Evolutionary conservation across 2,329 filamentous ascomycete genomes (phyloP), one percentile per base, ranked within the genome.

Genomic region (Metarhizium sp.): DNA sequence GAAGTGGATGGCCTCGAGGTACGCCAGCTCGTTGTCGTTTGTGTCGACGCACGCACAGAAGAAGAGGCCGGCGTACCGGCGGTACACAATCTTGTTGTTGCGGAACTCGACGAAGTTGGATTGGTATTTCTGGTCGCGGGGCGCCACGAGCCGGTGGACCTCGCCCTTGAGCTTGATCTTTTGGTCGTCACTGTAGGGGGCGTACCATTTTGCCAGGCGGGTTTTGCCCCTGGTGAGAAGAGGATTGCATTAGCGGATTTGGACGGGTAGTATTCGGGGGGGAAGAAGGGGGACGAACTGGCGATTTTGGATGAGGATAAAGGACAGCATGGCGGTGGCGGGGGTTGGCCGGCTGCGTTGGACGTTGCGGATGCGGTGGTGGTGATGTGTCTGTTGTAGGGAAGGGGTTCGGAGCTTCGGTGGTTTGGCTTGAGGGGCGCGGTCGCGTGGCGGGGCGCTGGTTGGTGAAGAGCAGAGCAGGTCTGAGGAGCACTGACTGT

Each of bases 81-180:
- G 87, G 77, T 99, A 99, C 54, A 99, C 90, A 65, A 99, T 88
- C 77, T 96, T 97, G 70, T 92, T 91, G 74, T 91, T 89, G 62
- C 90, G 88, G 76, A 88, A 87, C 75, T 99, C 94, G 79, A 99
- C 94, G 68, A 99, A 99, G 77, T 99, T 99, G 75, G 91, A 96
- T 72, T 99, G 94, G 78, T 99, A 96, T 71, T 99, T 99, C 71
- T 99, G 94, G 74, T 99, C 94, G 68, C 94, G 89, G 6, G 94
- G 94, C 0, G 94, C 94, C 59, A 99, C 92, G 63, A 99, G 90
- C 60, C 94, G 92, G 79, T 99, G 94, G 65, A 97, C 89, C 78
- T 99, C 94, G 80, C 94, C 94, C 75, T 99, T 99, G 66, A 99
- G 80, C 76, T 96, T 96, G 72, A 99, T 90, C 78, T 99, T 99